Base-by-base conservation (phyloP, 2,329 filamentous ascomycete species). In the Chaetomium sp. region DNA sequence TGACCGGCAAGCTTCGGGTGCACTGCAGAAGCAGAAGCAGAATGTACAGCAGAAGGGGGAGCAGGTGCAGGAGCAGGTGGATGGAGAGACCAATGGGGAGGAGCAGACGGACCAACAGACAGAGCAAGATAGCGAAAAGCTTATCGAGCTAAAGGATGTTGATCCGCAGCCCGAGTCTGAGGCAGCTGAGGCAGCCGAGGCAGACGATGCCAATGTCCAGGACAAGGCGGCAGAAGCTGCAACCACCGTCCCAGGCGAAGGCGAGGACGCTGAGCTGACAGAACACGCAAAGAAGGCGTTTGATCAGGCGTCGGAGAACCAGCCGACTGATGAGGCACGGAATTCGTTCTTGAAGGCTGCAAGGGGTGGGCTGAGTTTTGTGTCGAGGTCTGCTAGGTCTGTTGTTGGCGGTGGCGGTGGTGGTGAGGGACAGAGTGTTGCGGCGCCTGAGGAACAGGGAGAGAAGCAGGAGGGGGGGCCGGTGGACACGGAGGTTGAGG, bases 151-250 rank as follows among this genome's bases (percentile, higher is more conserved):
- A 42, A 50, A 51, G n/a, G 54, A 57, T 6, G 63, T 66, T 6
- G 61, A 63, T 63, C 74, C 77, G 59, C 56, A 57, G 32, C 53
- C 56, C 32, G 52, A 48, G 11, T 52, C 50, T 2, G 61, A 69
- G 44, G 59, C 62, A 27, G 10, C n/a, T n/a, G 58, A 57, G n/a
- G 59, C 62, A 27, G 10, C 49, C 12, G 59, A 67, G 41, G 57
- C 57, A 27, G 59, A 62, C 14, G 57, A 53, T 4, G 54, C 61
- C 33, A 55, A 59, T n/a, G 41, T 37, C 9, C 59, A 63, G 33
- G 48, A 50, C n/a, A 38, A 50, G 4, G 49, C 42, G 43, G 45
- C 37, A 9, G 37, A 40, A 40, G 19, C 19, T 27, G 19, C 19
- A 27, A 27, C 19, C 19, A 27, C 19, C 19, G 19, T 27, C 19